These are phyloP conservation scores for Claviceps paspali DNA, from an alignment of 2,329 filamentous ascomycete genomes.

Conservation along the genomic window DNA sequence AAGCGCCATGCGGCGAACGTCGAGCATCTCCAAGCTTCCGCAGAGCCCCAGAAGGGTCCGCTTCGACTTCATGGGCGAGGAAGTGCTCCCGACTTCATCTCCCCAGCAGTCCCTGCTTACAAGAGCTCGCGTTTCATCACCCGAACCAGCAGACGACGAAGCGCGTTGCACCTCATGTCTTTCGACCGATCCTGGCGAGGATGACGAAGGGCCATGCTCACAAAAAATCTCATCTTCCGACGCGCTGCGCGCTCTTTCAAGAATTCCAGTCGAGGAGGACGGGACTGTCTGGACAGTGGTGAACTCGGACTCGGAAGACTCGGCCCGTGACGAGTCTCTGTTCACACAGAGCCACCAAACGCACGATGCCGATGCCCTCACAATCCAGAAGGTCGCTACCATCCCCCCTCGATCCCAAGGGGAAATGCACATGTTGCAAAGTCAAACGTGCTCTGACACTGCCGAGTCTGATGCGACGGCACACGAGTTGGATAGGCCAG, in stretches of 20 bases:
- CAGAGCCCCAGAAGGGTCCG: constrained; percentile 46
- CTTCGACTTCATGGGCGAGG: constrained; percentile 44
- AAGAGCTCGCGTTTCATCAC: constrained; percentile 13
- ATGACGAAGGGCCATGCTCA: constrained; percentile 26
- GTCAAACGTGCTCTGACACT: not conserved
- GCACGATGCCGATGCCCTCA: not conserved
- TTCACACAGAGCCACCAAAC: not conserved
- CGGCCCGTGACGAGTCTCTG: constrained; percentile 4
- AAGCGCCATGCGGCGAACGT: constrained; percentile 43
- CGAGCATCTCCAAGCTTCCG: constrained; percentile 32
- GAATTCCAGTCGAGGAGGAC: constrained; percentile 31
- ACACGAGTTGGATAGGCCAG: constrained; percentile 7
- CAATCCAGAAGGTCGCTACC: not conserved
- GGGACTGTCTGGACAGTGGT: constrained; percentile 36
- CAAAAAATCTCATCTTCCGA: constrained; percentile 42
- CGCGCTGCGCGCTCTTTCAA: constrained; percentile 34
- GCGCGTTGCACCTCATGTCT: constrained; percentile 17
- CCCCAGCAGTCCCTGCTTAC: constrained; percentile 26
- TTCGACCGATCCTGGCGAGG: constrained; percentile 23
- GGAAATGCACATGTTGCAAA: not conserved
- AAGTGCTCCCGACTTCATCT: constrained; percentile 44
- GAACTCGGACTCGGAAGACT: constrained; percentile 18
- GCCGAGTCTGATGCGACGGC: not conserved
- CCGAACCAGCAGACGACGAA: constrained; percentile 13
- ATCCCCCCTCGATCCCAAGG: not conserved